Evolutionary conservation across 768 basidiomycete genomes (phyloP).

Genomic region (Clathrus columnatus): DNA sequence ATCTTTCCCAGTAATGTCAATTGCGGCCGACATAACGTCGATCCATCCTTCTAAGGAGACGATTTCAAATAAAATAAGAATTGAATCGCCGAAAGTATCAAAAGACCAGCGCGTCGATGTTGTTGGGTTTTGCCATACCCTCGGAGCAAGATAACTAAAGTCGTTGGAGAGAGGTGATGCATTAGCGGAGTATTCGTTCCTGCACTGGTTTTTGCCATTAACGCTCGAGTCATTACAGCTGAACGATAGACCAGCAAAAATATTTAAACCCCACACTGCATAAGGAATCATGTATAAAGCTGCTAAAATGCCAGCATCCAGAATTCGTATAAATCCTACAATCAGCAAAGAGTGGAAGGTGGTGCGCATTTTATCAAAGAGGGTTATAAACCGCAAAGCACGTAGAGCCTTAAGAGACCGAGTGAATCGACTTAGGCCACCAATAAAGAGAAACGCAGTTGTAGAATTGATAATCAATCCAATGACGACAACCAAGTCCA

Average conservation of each 20-base stretch:
- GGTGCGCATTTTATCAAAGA: slow-evolving; percentile 76
- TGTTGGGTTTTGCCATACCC: slow-evolving; percentile 83
- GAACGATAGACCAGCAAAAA: slow-evolving; percentile 81
- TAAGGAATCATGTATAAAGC: slow-evolving; percentile 89
- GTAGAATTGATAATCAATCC: slow-evolving; percentile 69
- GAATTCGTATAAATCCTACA: slow-evolving; percentile 72
- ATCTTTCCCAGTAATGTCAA: slow-evolving; percentile 62
- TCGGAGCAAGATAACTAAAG: slow-evolving; percentile 68
- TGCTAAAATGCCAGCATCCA: slow-evolving; percentile 85
- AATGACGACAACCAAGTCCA: slow-evolving; percentile 80
- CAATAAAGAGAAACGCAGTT: slow-evolving; percentile 63
- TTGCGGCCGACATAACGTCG: slow-evolving; percentile 80
- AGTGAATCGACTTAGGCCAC: slow-evolving; percentile 73
- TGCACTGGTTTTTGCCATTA: slow-evolving; percentile 53
- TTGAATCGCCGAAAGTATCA: slow-evolving; percentile 72
- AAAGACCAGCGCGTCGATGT: slow-evolving; percentile 83
- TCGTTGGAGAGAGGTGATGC: slow-evolving; percentile 42
- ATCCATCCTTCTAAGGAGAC: slow-evolving; percentile 95
- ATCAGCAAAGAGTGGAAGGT: slow-evolving; percentile 86
- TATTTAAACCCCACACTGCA: slow-evolving; percentile 89
- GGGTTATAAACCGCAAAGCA: slow-evolving; percentile 81
- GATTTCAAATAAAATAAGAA: slow-evolving; percentile 93
- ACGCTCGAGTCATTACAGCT: slow-evolving; percentile 66
- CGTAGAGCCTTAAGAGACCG: slow-evolving; percentile 82
- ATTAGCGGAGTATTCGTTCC: slow-evolving; percentile 57